Evolutionary conservation across 768 basidiomycete species (phyloP), one percentile per base, ranked within the genome.

Genomic region (Lactarius vividus): DNA sequence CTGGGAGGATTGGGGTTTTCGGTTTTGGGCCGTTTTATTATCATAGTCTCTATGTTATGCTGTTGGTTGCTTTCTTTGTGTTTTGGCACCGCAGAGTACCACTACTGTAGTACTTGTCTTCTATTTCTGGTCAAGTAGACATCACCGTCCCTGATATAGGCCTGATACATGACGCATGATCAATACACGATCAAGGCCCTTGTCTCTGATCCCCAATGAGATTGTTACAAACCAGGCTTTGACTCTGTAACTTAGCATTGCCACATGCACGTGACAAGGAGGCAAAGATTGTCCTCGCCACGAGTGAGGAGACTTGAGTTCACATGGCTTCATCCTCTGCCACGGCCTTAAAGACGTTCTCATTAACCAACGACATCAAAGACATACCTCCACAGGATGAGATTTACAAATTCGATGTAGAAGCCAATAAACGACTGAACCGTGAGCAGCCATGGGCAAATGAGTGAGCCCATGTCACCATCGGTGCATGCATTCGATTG

Each of bases 391-490:
- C 87, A 6, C 85, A 91, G 72, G 92, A 94, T 73, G 85, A 88
- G 73, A 92, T 96, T 59, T 94, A 88, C 78, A 83, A 81, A 35
- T 93, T 84, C 67, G 89, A 94, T 74, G 79, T 78, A 11, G 86
- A 85, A 31, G 87, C 81, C n/a, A 84, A 93, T 75, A 85, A 75
- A 72, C 77, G 80, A 60, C 83, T 94, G 66, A 85, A 87, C 70
- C 77, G 82, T 42, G 87, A 88, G 69, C 79, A 83, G 29, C 94
- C 92, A 33, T 99, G 96, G 96, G 82, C 81, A 64, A 85, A 86
- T 72, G 96, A 98, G 95, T 96, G 69, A 74, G 85, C 80, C 31
- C 49, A 63, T 44, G 59, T 52, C 63, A 59, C 29, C 18, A 4
- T 23, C 13, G 9, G 29, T 33, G 52, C 26, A 42, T 23, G 15